These are phyloP conservation scores for Paramecium octaurelia DNA, from an alignment of 73 alveolate genomes.

Conservation along the genomic window DNA sequence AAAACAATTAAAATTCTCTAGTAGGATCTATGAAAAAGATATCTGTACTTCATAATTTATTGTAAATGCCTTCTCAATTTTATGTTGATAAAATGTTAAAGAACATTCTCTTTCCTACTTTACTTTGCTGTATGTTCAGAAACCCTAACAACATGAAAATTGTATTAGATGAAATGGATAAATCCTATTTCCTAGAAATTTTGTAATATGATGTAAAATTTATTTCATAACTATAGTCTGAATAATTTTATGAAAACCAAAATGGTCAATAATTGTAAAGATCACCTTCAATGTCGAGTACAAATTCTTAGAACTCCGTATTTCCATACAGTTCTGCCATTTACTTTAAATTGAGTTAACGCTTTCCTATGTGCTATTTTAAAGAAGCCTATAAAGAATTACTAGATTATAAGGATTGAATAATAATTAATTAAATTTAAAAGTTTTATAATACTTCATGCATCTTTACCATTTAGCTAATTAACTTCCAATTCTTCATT, in stretches of 20 bases:
- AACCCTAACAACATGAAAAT: not conserved
- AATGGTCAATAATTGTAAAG: not conserved
- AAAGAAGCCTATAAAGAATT: not conserved
- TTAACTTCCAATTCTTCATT: not conserved
- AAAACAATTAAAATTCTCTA: not conserved
- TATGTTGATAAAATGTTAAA: conserved; percentile 18
- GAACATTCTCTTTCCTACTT: conserved; percentile 12
- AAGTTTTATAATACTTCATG: not conserved
- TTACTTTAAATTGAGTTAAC: not conserved
- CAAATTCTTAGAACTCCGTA: conserved; percentile 24
- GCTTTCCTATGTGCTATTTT: not conserved
- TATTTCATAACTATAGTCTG: not conserved
- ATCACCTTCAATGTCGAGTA: conserved; percentile 19
- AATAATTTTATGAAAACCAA: not conserved
- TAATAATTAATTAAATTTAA: not conserved
- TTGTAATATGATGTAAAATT: not conserved
- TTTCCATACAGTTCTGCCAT: conserved; percentile 29
- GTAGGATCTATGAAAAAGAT: conserved; percentile 36
- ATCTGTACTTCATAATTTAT: conserved; percentile 24
- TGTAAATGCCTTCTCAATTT: conserved; percentile 43
- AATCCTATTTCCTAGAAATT: conserved; percentile 17
- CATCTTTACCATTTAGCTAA: not conserved
- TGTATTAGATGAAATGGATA: conserved; percentile 35
- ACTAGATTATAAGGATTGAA: not conserved
- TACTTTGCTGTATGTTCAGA: conserved; percentile 15